Evolutionary conservation across 495 filamentous ascomycete genomes (phyloP), one percentile per base, ranked within the genome.

Genomic region (Paragyromitra xinjiangensis): DNA sequence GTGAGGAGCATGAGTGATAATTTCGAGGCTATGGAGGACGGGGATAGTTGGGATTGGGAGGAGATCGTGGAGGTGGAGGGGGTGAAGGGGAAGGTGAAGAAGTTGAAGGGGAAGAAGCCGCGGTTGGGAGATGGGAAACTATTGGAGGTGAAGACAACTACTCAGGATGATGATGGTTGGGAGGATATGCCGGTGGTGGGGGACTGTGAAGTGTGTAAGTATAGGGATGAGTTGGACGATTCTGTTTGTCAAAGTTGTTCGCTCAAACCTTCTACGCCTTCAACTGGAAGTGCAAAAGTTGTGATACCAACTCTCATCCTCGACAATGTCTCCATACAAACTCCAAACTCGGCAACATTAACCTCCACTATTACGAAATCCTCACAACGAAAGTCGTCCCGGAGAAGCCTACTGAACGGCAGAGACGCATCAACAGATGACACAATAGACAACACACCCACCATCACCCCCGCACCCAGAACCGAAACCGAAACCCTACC

Each of bases 151-250:
- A 70, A 19, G 29, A 26, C n/a, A 45, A 48, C 8, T 42, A 44
- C 3, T n/a, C 26, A 61, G 14, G 34, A 8, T 19, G 56, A 61
- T 14, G 56, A 22, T 29, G 48, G 71, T 7, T 56, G 56, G 37
- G 64, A 51, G 39, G 42, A 37, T 12, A 34, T 39, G 12, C 37
- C 37, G 14, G 11, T 14, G 1, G 19, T 1, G 14, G 45, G 2
- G 16, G 40, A 6, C 8, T 79, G 77, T 22, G 34, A 42, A 6
- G 40, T 37, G 50, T 79, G 77, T 24, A 65, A n/a, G 14, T 55
- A 79, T 55, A 62, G 50, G 34, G 77, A 79, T 55, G 77, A 79
- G 44, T 69, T 79, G 29, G 77, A 79, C 29, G 48, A 79, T 51
- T 64, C 62, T 12, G 26, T 71, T 37, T 78, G 76, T 44, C 56